Base-by-base conservation (phyloP, 129 eudicot species). In the Flaveria sonorensis region DNA sequence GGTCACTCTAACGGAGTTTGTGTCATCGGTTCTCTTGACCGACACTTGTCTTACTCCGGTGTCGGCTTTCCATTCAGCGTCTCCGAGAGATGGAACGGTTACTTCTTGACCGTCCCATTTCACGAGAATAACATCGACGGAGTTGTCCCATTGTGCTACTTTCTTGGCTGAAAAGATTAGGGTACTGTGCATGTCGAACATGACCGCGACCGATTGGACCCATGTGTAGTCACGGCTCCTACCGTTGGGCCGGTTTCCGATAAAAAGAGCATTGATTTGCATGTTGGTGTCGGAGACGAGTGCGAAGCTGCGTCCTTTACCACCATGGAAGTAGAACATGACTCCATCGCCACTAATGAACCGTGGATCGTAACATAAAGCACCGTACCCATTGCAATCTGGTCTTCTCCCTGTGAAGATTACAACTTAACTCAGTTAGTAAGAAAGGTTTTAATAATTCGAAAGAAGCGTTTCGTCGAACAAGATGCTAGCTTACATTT, bases 251-350 rank as follows among this genome's bases (percentile, higher is more conserved):
- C 91, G 84, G 62, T 73, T 77, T 51, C 95, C 91, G 4, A 89
- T 89, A 63, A 89, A 78, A 50, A 78, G 95, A 6, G 88, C 95
- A 8, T 89, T 89, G 71, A 89, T 89, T 45, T 89, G 95, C 55
- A 89, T 86, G 71, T 81, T 85, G 14, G 83, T 82, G 45, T 89
- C 95, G 0, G 91, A 86, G 10, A 86, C 87, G 1, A 89, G 79
- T 12, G 89, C 86, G 42, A 82, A 89, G 56, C 85, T 75, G 0
- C 75, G 74, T 21, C 87, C 91, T 66, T 85, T 89, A 3, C 78
- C 60, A 16, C 95, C 95, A 11, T 89, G 95, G 86, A 89, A 89
- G 88, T 86, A 89, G 85, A 89, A 89, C 89, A 87, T 87, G 0
- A 86, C 87, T 2, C 95, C 95, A 40, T 89, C 95, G 5, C 89